phyloP scores from a whole-genome alignment of 1,284 basidiomycete genomes.

The Ceratobasidium sp. region DNA sequence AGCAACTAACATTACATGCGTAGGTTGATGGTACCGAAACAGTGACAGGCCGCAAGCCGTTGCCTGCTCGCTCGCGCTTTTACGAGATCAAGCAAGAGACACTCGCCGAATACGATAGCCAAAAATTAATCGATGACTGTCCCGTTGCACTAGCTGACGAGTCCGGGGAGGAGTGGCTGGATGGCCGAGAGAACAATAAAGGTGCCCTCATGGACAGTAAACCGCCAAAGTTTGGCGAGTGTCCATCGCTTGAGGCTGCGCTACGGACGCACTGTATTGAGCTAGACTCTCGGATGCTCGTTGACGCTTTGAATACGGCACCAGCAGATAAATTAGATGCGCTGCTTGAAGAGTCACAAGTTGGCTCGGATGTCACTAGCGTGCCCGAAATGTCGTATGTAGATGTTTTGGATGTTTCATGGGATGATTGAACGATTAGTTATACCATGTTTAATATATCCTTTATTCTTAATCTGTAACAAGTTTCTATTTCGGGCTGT shows the following conservation, averaged over 20 bases:
- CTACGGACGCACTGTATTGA: background rate
- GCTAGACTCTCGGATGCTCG: background rate
- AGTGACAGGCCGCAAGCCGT: background rate
- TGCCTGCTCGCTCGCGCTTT: background rate
- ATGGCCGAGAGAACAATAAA: background rate
- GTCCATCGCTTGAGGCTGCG: background rate
- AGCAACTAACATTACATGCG: background rate
- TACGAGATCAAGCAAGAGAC: background rate
- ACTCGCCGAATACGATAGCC: too few species aligned
- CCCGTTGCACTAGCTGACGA: slow-evolving; percentile 1
- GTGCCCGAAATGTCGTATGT: background rate
- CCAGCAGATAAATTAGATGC: background rate
- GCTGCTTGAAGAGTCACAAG: too few species aligned
- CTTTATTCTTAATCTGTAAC: background rate
- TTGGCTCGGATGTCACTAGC: too few species aligned
- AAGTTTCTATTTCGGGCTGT: background rate
- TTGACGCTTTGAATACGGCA: background rate
- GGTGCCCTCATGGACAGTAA: background rate
- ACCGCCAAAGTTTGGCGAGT: background rate
- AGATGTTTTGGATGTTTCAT: background rate
- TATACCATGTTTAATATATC: background rate
- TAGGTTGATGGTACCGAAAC: slow-evolving; percentile 1
- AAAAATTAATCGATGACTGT: background rate
- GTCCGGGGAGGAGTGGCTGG: background rate
- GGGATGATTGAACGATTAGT: background rate